phyloP scores from a whole-genome alignment of 495 filamentous ascomycete genomes.

The Aspergillus coremiiformis region DNA sequence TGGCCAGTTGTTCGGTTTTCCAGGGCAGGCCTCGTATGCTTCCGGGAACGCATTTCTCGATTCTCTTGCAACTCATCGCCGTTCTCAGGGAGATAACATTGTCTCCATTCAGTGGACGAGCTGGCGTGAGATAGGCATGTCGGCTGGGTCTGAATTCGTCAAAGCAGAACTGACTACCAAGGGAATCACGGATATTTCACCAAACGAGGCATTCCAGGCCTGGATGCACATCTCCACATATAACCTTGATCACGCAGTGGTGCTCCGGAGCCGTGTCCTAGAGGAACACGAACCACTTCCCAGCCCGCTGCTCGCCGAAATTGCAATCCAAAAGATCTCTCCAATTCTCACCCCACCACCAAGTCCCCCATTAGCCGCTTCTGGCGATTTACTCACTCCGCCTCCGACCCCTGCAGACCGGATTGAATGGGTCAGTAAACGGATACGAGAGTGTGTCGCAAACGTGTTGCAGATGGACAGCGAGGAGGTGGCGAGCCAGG shows the following conservation, averaged over 20 bases:
- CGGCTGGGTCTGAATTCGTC: conserved; percentile 30
- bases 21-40: conserved; percentile 26
- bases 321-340: conserved; percentile 16
- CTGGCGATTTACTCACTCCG: conserved; percentile 3
- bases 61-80: conserved; percentile 21
- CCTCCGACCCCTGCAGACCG: conserved; percentile 12
- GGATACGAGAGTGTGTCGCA: conserved; percentile 17
- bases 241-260: conserved; percentile 28
- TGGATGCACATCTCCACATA: conserved; percentile 30
- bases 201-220: conserved; percentile 34
- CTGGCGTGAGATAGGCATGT: conserved; percentile 36
- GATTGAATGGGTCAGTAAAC: conserved; percentile 10
- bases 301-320: conserved; percentile 23
- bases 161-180: conserved; percentile 28
- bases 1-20: conserved; percentile 23
- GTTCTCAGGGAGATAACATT: conserved; percentile 25
- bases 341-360: background rate
- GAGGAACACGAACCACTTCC: conserved; percentile 20
- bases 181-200: conserved; percentile 34
- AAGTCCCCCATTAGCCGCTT: background rate
- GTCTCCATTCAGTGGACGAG: conserved; percentile 34
- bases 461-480: conserved; percentile 15
- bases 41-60: conserved; percentile 30
- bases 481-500: conserved; percentile 27
- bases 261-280: conserved; percentile 20